A percentile compares a stretch with the other conserved stretches of the same genome.
Conservation (phyloP, 495 filamentous ascomycete genomes). For the Penicillium atrosanguineum region DNA sequence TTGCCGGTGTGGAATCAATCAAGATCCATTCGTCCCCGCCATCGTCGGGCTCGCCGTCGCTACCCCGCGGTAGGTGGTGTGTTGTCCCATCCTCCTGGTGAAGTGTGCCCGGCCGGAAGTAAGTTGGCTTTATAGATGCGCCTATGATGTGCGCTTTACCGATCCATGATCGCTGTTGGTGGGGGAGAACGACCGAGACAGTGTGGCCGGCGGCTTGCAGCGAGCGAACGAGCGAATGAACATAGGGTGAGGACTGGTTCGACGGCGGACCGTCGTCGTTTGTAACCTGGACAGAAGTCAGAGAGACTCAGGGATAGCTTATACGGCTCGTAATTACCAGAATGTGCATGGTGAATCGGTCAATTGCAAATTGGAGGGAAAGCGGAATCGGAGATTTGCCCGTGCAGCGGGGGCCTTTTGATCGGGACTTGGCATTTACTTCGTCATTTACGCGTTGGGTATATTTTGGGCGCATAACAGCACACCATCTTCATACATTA, state of each 20-base stretch:
- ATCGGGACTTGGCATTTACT: slow-evolving; percentile 14
- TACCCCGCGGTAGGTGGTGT: slow-evolving; percentile 51
- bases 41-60: slow-evolving; percentile 60
- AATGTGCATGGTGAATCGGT: slow-evolving; percentile 40
- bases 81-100: slow-evolving; percentile 66
- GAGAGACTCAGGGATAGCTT: not conserved
- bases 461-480: not conserved
- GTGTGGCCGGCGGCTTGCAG: slow-evolving; percentile 76
- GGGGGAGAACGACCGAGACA: slow-evolving; percentile 86
- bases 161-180: slow-evolving; percentile 95
- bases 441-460: not conserved
- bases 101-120: slow-evolving; percentile 71
- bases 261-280: slow-evolving; percentile 98
- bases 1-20: slow-evolving; percentile 83
- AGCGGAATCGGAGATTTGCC: slow-evolving; percentile 18
- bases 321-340: slow-evolving; percentile 29
- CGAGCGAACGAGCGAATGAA: slow-evolving; percentile 77
- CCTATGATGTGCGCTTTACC: slow-evolving; percentile 95
- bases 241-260: slow-evolving; percentile 84
- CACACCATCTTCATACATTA: not conserved
- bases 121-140: slow-evolving; percentile 78
- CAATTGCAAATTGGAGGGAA: slow-evolving; percentile 15
- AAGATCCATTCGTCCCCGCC: slow-evolving; percentile 86
- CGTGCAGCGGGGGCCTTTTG: slow-evolving; percentile 10
- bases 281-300: slow-evolving; percentile 57